Evolutionary conservation across 441 rosid species (phyloP).

Genomic region (Erodium trifolium): DNA sequence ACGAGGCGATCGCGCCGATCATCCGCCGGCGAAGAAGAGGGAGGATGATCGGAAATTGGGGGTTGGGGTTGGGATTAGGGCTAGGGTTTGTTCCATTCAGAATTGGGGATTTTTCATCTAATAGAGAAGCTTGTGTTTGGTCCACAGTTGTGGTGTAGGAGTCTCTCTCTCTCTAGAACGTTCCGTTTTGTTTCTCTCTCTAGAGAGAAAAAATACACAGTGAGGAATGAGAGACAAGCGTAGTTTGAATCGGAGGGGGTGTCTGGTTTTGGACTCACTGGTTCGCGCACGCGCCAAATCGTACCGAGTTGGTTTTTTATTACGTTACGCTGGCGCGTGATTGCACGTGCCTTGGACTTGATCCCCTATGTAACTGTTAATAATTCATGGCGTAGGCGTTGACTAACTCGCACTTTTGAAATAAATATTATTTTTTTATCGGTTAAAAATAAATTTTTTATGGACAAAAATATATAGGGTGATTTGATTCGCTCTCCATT

Average conservation of each 20-base stretch:
- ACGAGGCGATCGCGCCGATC: too few species aligned
- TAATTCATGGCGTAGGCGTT: too few species aligned
- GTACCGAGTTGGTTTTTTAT: not conserved
- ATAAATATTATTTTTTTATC: too few species aligned
- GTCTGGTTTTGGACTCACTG: not conserved
- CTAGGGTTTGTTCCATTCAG: conserved; percentile 37
- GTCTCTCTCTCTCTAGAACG: not conserved
- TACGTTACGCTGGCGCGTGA: not conserved
- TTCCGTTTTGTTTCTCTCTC: too few species aligned
- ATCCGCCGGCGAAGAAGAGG: conserved; percentile 19
- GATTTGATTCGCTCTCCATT: too few species aligned
- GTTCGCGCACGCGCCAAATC: not conserved
- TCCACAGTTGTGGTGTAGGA: not conserved
- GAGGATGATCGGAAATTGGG: conserved; percentile 25
- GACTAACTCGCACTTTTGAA: too few species aligned
- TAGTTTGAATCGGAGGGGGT: not conserved
- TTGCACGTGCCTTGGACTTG: not conserved
- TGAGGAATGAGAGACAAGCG: not conserved
- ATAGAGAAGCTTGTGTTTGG: conserved; percentile 12
- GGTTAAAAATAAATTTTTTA: too few species aligned
- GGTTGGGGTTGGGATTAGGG: conserved; percentile 16
- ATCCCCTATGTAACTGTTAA: too few species aligned
- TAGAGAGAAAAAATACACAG: not conserved
- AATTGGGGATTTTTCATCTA: conserved; percentile 37
- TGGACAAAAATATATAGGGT: too few species aligned